phyloP scores from a whole-genome alignment of 1,284 basidiomycete species.

The Ceratobasidium sp. region DNA sequence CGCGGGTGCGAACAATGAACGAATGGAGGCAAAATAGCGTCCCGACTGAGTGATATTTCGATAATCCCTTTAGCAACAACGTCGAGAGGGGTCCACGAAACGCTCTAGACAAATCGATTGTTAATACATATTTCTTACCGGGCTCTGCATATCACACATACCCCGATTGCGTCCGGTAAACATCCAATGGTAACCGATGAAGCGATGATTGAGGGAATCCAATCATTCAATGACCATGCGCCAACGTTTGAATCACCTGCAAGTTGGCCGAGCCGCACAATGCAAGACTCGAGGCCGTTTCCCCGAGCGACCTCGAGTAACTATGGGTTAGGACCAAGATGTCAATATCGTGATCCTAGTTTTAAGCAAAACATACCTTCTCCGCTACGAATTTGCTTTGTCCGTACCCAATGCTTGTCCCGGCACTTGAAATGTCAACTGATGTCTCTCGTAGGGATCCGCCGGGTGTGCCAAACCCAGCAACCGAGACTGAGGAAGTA shows the following conservation, averaged over 20 bases:
- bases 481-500: constrained; percentile 37
- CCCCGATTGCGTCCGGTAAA: background rate
- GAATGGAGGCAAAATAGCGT: constrained; percentile 40
- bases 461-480: constrained; percentile 13
- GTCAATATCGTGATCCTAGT: background rate
- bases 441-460: constrained; percentile 2
- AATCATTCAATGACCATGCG: constrained; percentile 36
- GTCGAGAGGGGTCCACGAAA: constrained; percentile 54
- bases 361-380: background rate
- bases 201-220: constrained; percentile 40
- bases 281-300: background rate
- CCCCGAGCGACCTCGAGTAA: constrained; percentile 1
- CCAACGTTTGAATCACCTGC: constrained; percentile 27
- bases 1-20: constrained; percentile 51
- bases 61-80: background rate
- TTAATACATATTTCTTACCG: background rate
- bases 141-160: background rate
- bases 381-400: constrained; percentile 44
- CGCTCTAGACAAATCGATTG: background rate
- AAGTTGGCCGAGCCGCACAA: constrained; percentile 41
- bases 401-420: constrained; percentile 38
- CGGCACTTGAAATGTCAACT: constrained; percentile 5
- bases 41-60: background rate
- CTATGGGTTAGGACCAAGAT: background rate
- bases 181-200: constrained; percentile 5